Conservation (phyloP, 2,329 filamentous ascomycete genomes). For the Pseudogymnoascus sp. region DNA sequence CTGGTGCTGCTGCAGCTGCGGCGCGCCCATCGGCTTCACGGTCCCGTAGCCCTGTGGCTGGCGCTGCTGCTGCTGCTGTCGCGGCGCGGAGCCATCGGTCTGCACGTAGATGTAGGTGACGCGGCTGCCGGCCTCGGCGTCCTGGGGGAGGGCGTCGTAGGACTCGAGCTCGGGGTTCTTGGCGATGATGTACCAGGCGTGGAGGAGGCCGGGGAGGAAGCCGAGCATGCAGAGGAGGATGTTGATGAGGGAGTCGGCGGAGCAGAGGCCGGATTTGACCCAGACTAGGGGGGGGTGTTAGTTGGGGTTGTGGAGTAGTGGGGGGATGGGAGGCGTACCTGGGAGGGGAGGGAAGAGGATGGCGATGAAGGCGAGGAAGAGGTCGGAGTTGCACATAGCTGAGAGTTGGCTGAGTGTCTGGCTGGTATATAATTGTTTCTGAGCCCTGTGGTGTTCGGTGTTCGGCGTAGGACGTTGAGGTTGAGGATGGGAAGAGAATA, state of each 20-base stretch:
- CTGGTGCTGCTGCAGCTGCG: constrained; percentile 27
- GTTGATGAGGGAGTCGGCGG: constrained; percentile 88
- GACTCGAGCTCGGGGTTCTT: constrained; percentile 71
- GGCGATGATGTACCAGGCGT: constrained; percentile 97
- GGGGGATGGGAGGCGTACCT: constrained; percentile 38
- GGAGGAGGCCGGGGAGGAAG: constrained; percentile 78
- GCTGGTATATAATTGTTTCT: neutral
- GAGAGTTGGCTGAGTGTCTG: neutral
- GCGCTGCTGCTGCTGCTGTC: constrained; percentile 19
- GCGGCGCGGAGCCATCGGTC: constrained; percentile 13
- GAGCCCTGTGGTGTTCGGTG: neutral
- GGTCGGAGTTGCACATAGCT: constrained; percentile 50
- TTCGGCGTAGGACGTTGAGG: neutral
- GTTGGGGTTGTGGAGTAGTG: constrained; percentile 9
- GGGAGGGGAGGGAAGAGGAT: constrained; percentile 57
- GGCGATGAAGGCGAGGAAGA: constrained; percentile 57
- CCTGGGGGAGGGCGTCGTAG: constrained; percentile 54
- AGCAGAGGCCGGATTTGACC: constrained; percentile 93
- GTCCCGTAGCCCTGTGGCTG: constrained; percentile 22
- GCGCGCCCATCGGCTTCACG: constrained; percentile 26
- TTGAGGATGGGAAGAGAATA: neutral
- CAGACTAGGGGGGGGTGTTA: constrained; percentile 55
- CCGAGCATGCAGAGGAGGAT: constrained; percentile 77
- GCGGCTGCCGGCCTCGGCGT: constrained; percentile 41
- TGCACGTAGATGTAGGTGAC: constrained; percentile 75